Conservation (phyloP, 495 filamentous ascomycete species). For the Penicillium mononematosum region DNA sequence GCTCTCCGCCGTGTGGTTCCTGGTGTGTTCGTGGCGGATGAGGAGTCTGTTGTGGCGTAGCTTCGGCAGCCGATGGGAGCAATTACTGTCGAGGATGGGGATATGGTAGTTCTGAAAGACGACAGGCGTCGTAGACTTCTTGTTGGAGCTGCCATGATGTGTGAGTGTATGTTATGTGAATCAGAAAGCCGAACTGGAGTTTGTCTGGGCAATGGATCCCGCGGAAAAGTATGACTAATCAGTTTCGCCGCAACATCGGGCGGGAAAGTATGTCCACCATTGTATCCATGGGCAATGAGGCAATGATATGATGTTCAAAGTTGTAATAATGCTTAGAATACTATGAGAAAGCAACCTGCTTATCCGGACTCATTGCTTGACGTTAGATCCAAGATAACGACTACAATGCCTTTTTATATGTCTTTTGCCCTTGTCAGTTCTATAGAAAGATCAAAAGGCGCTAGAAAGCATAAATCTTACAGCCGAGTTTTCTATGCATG, state of each 20-base stretch:
- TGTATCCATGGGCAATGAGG: background rate
- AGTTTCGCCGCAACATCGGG: constrained; percentile 10
- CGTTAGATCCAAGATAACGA: background rate
- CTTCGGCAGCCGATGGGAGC: constrained; percentile 27
- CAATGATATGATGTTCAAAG: background rate
- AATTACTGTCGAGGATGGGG: constrained; percentile 16
- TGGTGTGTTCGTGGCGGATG: constrained; percentile 35
- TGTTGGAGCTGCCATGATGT: constrained; percentile 41
- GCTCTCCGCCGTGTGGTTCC: constrained; percentile 41
- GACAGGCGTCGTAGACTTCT: constrained; percentile 39
- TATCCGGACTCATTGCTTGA: background rate
- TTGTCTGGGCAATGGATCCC: constrained; percentile 14
- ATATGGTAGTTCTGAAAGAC: constrained; percentile 27
- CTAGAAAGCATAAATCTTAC: background rate
- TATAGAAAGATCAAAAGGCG: background rate
- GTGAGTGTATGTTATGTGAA: constrained; percentile 12
- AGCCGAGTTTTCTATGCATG: background rate
- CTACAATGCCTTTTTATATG: background rate
- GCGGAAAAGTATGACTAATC: constrained; percentile 26
- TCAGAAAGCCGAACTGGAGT: constrained; percentile 13
- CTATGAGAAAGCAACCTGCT: background rate
- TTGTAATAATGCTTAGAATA: background rate
- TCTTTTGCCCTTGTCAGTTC: background rate
- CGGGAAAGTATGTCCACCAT: constrained; percentile 7
- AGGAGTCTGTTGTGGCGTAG: constrained; percentile 46